Conservation (phyloP, 164 flowering plant genomes). For the Vitis vinifera region ASM3070453v1 NC_081815.1:817501-818000, state of each 20-base stretch:
- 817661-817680: too few species aligned
- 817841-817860: too few species aligned
- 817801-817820: too few species aligned
- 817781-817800: too few species aligned
- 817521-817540: conserved; percentile 85
- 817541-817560: conserved; percentile 89
- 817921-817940: conserved; percentile 64
- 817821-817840: too few species aligned
- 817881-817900: conserved; percentile 91
- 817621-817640: too few species aligned
- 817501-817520: conserved; percentile 81
- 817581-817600: conserved; percentile 86
- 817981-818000: conserved; percentile 88
- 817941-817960: conserved; percentile 77
- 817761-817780: too few species aligned
- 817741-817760: too few species aligned
- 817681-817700: too few species aligned
- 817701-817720: too few species aligned
- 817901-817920: conserved; percentile 53
- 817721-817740: too few species aligned
- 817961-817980: conserved; percentile 88
- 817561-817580: conserved; percentile 91
- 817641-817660: too few species aligned
- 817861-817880: conserved; percentile 12
- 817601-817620: conserved; percentile 88